Conservation (phyloP, 2,329 filamentous ascomycete species). For the Paraphaeosphaeria sporulosa region DNA sequence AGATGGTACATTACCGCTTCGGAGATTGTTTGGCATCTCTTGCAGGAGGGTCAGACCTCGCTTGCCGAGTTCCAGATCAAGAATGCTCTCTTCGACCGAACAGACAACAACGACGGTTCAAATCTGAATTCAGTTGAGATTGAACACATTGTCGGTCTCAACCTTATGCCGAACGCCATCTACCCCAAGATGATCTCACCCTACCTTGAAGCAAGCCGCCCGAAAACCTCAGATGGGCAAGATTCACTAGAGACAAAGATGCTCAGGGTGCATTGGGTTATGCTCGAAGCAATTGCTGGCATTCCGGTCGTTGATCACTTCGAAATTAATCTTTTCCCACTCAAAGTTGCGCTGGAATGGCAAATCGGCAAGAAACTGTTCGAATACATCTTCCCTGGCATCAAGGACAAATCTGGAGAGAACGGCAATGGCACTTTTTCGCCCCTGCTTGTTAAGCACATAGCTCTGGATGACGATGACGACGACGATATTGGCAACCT, state of each 20-base stretch:
- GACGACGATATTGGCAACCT: slow-evolving; percentile 51
- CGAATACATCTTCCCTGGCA: slow-evolving; percentile 95
- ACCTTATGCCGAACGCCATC: slow-evolving; percentile 85
- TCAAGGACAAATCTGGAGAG: slow-evolving; percentile 61
- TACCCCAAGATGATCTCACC: slow-evolving; percentile 97
- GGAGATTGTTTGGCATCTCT: slow-evolving; percentile 97
- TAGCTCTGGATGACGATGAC: slow-evolving; percentile 59
- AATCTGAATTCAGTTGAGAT: slow-evolving; percentile 93
- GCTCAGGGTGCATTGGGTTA: slow-evolving; percentile 95
- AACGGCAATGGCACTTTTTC: slow-evolving; percentile 62
- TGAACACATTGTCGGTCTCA: slow-evolving; percentile 85
- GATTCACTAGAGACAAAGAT: slow-evolving; percentile 77
- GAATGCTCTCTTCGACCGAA: slow-evolving; percentile 91
- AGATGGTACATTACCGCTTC: slow-evolving; percentile 93
- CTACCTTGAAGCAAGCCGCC: slow-evolving; percentile 72
- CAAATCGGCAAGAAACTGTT: slow-evolving; percentile 93
- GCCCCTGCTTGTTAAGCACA: slow-evolving; percentile 66
- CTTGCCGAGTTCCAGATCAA: slow-evolving; percentile 92
- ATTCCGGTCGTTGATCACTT: slow-evolving; percentile 98
- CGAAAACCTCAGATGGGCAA: slow-evolving; percentile 58
- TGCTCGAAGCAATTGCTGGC: slow-evolving; percentile 96
- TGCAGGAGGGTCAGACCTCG: slow-evolving; percentile 84
- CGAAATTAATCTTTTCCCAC: slow-evolving; percentile 89
- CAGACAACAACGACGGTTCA: slow-evolving; percentile 95
- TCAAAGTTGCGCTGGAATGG: slow-evolving; percentile 91